Conservation (phyloP, 805 yeast genomes). For the Candida ipomoeae region DNA sequence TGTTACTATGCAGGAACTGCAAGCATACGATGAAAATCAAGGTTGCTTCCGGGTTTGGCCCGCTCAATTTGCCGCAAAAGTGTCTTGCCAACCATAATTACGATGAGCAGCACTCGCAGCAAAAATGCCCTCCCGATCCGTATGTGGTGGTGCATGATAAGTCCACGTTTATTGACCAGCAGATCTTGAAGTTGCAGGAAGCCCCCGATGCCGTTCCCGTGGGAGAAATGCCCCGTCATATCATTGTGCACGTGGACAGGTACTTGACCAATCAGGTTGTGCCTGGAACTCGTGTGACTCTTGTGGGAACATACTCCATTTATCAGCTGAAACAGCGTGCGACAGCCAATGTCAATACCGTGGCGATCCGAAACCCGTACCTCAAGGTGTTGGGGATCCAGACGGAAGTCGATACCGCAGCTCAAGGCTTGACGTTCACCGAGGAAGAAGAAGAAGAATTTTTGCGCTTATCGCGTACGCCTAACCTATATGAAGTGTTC, state of each 20-base stretch:
- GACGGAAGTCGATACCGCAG: conserved; percentile 71
- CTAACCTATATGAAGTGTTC: conserved; percentile 81
- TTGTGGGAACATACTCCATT: conserved; percentile 89
- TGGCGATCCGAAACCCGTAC: conserved; percentile 92
- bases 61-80: conserved; percentile 58
- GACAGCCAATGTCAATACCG: conserved; percentile 41
- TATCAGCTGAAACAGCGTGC: conserved; percentile 63
- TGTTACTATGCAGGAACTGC: conserved; percentile 83
- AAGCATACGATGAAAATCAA: conserved; percentile 68
- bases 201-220: conserved; percentile 99
- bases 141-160: conserved; percentile 91
- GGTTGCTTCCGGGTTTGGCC: conserved; percentile 67
- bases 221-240: conserved; percentile 97
- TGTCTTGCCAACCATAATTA: conserved; percentile 51
- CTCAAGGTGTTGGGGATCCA: conserved; percentile 82
- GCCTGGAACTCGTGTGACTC: conserved; percentile 92
- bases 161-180: conserved; percentile 92
- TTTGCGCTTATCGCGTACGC: conserved; percentile 70
- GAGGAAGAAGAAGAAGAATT: conserved; percentile 96
- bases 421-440: conserved; percentile 57
- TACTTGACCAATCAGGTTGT: conserved; percentile 84
- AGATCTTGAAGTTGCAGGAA: conserved; percentile 88
- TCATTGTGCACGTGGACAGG: conserved; percentile 81
- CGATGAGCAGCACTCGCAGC: conserved; percentile 42
- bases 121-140: conserved; percentile 85